Percentiles rank a stretch among this genome's conserved stretches.
These are phyloP conservation scores for Saturnispora saitoi DNA, from an alignment of 805 yeast genomes.

Conservation along the genomic window DNA sequence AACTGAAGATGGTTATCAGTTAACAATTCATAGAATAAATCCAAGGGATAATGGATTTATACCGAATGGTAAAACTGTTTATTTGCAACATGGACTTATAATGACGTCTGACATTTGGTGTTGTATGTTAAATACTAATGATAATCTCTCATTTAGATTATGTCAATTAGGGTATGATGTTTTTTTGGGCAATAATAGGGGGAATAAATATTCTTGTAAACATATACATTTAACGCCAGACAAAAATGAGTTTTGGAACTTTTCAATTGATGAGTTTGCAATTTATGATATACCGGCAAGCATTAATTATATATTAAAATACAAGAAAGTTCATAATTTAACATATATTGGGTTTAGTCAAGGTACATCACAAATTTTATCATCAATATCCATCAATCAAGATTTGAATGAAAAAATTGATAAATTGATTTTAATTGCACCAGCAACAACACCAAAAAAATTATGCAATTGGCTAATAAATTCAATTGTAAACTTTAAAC, in stretches of 20 bases:
- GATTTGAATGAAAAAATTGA: constrained; percentile 50
- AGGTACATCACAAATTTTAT: constrained; percentile 93
- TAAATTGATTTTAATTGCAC: constrained; percentile 53
- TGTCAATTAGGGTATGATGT: constrained; percentile 86
- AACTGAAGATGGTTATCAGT: constrained; percentile 68
- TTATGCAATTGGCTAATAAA: constrained; percentile 70
- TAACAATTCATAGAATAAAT: constrained; percentile 63
- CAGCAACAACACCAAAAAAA: constrained; percentile 91
- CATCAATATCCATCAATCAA: constrained; percentile 67
- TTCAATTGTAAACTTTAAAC: constrained; percentile 68
- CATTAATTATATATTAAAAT: constrained; percentile 60
- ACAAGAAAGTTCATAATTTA: constrained; percentile 37
- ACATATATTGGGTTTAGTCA: constrained; percentile 88
- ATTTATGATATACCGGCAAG: constrained; percentile 82
- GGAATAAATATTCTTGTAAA: constrained; percentile 85
- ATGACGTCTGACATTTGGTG: constrained; percentile 77
- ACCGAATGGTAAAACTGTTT: constrained; percentile 47
- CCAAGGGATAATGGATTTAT: constrained; percentile 28
- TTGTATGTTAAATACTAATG: constrained; percentile 29
- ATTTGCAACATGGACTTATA: constrained; percentile 84
- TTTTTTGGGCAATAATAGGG: constrained; percentile 89
- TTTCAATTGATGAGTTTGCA: constrained; percentile 88
- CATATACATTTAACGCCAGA: constrained; percentile 40
- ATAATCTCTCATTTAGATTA: constrained; percentile 65
- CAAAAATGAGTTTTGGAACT: constrained; percentile 71